Base-by-base conservation (phyloP, 2,329 filamentous ascomycete species). In the Clonostachys sp. region DNA sequence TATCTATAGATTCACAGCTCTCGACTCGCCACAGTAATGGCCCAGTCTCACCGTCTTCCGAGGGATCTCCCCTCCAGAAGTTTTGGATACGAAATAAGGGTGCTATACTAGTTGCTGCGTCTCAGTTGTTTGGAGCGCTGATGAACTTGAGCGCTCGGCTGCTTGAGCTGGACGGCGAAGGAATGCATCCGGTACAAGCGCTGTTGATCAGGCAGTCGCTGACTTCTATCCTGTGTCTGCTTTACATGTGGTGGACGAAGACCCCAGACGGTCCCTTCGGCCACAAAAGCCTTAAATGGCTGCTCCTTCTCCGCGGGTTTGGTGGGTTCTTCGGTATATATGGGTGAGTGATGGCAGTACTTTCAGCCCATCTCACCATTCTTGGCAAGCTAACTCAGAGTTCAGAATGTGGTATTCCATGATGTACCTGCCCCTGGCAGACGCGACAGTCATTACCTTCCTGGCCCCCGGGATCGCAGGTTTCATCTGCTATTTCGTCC, bases 381-480 rank as follows among this genome's bases (percentile, higher is more conserved):
- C 14, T 39, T 7, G 14, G 36, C 17, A 39, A 17, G 46, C 46
- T 48, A 34, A 48, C 45, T 16, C 12, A 20, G n/a, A 10, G 8
- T 17, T 8, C 33, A 48, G 47, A 35, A 80, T 94, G 68, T 95
- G 73, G 74, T 76, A 69, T 53, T 75, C 71, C 12, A 77, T 77
- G 48, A 78, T 88, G 60, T 95, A 95, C 57, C 78, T 96, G 4
- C 88, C 89, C 1, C 76, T 96, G 3, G 87, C 89, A 14, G 91
- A 96, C 62, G 90, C 91, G 3, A 94, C 89, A 0, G 91, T 96
- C 34, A 86, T 96, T 46, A 94, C 89, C 9, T 96, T 96, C 61
- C 75, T 96, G 6, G 81, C 87, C 0, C 91, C 91, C 0, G 86
- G 85, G 13, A 74, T 95, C 6, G 81, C 89, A 17, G 89, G 88